Evolutionary conservation across 768 basidiomycete species (phyloP), one percentile per base, ranked within the genome.

Genomic region (Trametes coccinea): DNA sequence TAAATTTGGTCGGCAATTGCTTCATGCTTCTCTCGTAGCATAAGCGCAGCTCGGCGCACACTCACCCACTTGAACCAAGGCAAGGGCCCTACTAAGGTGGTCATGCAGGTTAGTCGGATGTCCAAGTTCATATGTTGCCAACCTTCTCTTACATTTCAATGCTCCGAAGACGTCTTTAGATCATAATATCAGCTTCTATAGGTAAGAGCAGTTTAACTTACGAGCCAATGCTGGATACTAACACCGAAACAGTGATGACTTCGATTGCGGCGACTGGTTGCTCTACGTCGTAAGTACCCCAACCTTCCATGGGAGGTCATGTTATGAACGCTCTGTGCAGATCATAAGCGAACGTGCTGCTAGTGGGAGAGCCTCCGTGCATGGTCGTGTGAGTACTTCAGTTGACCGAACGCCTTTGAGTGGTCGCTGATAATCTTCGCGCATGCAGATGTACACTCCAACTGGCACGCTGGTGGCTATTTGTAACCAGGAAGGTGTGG

Each of bases 241-340:
- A 54, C 54, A 4, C 45, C 16, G 31, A 49, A 34, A 43, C 65
- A 92, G 90, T 65, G 80, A 93, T 67, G 74, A 81, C 49, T 90
- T 94, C 67, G 79, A 90, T 69, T 90, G 88, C 68, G 87, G 86
- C 30, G 88, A 93, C 60, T 93, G 92, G 84, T 65, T 93, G 34
- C 80, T 94, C 56, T 89, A 92, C 66, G 86, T 87, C 54, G 91
- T 90, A 66, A 61, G 86, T 73, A 29, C 8, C 44, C 56, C 22
- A 22, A 22, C 34, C 34, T 3, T 2, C 4, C 27, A 30, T 37
- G 3, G 29, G 30, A 40, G 30, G 5, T 37, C 39, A 2, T 5
- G 10, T 17, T 7, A 3, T 62, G 53, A 34, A 40, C 53, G 30
- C n/a, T 22, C 52, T 41, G 56, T 59, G 10, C 55, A 90, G 89